Evolutionary conservation across 1,139 yeast species (phyloP), one percentile per base, ranked within the genome.

Genomic region (Debaryomyces psychrophilus): DNA sequence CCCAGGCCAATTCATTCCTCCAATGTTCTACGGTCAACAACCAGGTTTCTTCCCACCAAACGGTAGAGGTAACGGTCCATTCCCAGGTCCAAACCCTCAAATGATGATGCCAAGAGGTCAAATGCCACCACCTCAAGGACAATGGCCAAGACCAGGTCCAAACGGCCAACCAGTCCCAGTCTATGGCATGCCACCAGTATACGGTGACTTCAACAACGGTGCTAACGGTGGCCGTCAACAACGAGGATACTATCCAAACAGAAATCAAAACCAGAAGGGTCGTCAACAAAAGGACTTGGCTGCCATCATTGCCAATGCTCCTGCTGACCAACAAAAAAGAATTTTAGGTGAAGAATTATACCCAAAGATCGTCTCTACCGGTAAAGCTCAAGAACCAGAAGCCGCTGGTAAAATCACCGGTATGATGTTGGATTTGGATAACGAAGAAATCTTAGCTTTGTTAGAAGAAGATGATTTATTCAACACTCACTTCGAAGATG

Each of bases 391-490:
- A 62, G 96, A 89, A 67, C 89, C 89, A 53, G 97, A 90, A 73
- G 92, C 96, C 67, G 97, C 98, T 59, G 97, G 97, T 76, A 93
- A 92, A 81, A 90, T 93, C 69, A 93, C 99, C 59, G 99, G 98
- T 78, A 93, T 93, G 99, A 85, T 93, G 80, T 83, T 93, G 68
- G 97, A 92, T 69, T 85, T 93, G 83, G 95, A 90, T 67, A 89
- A 88, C 74, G 83, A 84, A 65, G 97, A 93, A 76, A 88, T 95
- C 62, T 76, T 92, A 67, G 87, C 88, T 55, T 81, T 93, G 69
- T 83, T 89, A 69, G 93, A 87, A 65, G 95, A 92, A 68, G 97
- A 90, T 57, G 92, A 84, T 61, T 82, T 88, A 60, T 89, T 93
- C 78, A 87, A 86, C 77, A 83, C 84, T 70, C 96, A 92, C 73